Percentiles rank a stretch among this genome's conserved stretches.
Evolutionary conservation across 192 early-diverging fungal genomes (phyloP).

Genomic region (Cetraspora pellucida): DNA sequence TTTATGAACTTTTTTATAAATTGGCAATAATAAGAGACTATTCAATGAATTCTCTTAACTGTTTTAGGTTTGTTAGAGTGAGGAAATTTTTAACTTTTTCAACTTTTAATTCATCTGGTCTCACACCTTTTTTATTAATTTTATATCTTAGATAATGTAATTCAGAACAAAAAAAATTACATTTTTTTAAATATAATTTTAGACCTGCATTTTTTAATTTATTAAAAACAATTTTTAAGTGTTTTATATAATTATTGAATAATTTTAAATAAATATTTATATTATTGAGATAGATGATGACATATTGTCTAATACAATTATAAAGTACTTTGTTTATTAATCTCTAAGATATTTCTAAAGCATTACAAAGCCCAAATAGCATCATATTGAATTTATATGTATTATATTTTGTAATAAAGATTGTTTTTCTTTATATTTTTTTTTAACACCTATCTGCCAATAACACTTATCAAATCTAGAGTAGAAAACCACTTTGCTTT

Average conservation of each 20-base stretch:
- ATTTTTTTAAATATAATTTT: slow-evolving; percentile 13
- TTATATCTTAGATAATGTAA: no score
- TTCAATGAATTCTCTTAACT: not conserved
- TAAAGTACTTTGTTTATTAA: slow-evolving; percentile 45
- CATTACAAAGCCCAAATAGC: slow-evolving; percentile 45
- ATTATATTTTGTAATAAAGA: slow-evolving; percentile 38
- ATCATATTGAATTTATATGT: slow-evolving; percentile 43
- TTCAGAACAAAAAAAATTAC: not conserved
- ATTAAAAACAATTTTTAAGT: slow-evolving; percentile 2
- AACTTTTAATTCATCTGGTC: not conserved
- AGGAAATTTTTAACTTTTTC: not conserved
- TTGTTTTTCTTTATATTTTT: slow-evolving; percentile 14
- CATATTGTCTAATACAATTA: slow-evolving; percentile 10
- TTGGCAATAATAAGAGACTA: slow-evolving; percentile 13
- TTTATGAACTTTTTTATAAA: slow-evolving; percentile 7
- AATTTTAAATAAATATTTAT: slow-evolving; percentile 50
- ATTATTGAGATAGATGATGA: slow-evolving; percentile 48
- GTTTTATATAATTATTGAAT: slow-evolving; percentile 20
- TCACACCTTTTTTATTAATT: not conserved
- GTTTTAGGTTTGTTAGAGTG: not conserved
- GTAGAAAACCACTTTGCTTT: slow-evolving; percentile 38
- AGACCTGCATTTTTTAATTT: not conserved
- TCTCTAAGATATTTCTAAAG: slow-evolving; percentile 41
- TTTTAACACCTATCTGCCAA: slow-evolving; percentile 27
- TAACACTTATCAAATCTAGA: slow-evolving; percentile 24